phyloP scores from a whole-genome alignment of 805 yeast genomes.

The Hanseniaspora pseudoguilliermondii region DNA sequence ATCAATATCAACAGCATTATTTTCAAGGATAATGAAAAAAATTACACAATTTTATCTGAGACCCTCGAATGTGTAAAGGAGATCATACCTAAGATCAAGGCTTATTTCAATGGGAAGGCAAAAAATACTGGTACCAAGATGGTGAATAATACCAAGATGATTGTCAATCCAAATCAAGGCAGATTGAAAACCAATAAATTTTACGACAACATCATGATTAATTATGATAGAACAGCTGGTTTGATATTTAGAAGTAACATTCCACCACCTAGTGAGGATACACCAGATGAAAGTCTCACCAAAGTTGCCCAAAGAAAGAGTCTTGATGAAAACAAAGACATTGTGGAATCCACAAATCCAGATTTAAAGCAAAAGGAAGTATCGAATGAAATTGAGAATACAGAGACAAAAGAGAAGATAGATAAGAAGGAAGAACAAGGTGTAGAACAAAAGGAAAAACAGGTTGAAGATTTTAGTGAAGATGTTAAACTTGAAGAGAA shows the following conservation, averaged over 20 bases:
- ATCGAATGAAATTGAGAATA: constrained; percentile 9
- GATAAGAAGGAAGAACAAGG: constrained; percentile 18
- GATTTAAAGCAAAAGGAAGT: not conserved
- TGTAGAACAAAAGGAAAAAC: constrained; percentile 29
- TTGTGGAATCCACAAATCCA: constrained; percentile 17
- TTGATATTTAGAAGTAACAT: constrained; percentile 25
- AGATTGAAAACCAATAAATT: not conserved
- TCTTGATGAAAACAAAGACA: constrained; percentile 27
- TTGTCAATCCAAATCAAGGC: not conserved
- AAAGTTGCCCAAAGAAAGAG: constrained; percentile 16
- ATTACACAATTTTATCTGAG: constrained; percentile 33
- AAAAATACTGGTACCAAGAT: constrained; percentile 1
- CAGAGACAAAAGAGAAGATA: constrained; percentile 14
- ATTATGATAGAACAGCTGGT: constrained; percentile 22
- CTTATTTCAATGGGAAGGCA: constrained; percentile 19
- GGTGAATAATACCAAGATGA: not conserved
- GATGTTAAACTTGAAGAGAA: constrained; percentile 18
- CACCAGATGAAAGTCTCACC: constrained; percentile 1
- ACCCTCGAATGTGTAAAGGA: constrained; percentile 32
- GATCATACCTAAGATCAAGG: constrained; percentile 23
- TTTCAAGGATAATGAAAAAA: constrained; percentile 19
- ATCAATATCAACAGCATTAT: constrained; percentile 12
- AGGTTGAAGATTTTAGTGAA: constrained; percentile 26
- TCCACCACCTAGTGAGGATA: constrained; percentile 23
- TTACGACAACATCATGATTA: constrained; percentile 16